These are phyloP conservation scores for Fraxinus dipetala DNA, from an alignment of 305 asterid genomes.

Conservation along the genomic window DNA sequence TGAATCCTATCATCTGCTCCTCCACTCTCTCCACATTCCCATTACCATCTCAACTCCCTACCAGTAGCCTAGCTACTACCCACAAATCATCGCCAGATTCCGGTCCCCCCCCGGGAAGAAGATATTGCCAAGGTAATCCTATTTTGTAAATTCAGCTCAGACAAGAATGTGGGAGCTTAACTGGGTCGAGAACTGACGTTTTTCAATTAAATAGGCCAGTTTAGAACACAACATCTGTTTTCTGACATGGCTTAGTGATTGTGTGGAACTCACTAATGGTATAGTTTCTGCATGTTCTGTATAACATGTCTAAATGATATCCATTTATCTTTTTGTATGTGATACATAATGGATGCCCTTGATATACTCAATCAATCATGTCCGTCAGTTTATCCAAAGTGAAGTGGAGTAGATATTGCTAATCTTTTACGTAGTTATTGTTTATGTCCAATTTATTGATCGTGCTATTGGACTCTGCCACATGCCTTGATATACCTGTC, in stretches of 20 bases:
- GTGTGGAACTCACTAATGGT: neutral
- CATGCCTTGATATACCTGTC: neutral
- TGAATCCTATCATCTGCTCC: neutral
- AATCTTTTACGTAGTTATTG: neutral
- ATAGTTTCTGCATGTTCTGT: neutral
- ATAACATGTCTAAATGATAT: neutral
- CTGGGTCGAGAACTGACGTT: neutral
- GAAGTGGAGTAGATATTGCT: neutral
- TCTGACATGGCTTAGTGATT: neutral
- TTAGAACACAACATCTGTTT: neutral
- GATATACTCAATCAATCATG: neutral
- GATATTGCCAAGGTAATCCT: conserved; percentile 81
- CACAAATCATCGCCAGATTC: neutral
- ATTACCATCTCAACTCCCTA: neutral
- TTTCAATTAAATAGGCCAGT: neutral
- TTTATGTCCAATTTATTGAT: neutral
- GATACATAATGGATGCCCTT: neutral
- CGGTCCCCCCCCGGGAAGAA: conserved; percentile 42
- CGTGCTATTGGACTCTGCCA: neutral
- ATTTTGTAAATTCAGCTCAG: conserved; percentile 1
- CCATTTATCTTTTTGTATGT: neutral
- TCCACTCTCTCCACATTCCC: neutral
- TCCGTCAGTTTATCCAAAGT: neutral
- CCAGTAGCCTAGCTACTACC: neutral
- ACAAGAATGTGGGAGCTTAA: conserved; percentile 11